phyloP scores from a whole-genome alignment of 169 alveolate species.

The Cryptosporidium felis region DNA sequence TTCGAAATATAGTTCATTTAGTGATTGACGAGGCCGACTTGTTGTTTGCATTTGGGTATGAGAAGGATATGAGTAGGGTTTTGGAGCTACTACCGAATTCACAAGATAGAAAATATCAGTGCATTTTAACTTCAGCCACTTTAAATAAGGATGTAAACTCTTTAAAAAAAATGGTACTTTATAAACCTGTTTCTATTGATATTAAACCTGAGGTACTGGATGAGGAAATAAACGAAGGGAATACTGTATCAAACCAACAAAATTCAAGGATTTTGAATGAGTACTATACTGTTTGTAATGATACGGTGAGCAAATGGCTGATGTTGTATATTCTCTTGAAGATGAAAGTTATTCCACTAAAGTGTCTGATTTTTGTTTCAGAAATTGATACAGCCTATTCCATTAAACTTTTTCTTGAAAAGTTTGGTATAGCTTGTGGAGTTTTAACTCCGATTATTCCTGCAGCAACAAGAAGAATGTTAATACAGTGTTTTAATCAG shows the following conservation, averaged over 20 bases:
- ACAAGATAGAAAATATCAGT: slow-evolving; percentile 54
- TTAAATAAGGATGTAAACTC: slow-evolving; percentile 28
- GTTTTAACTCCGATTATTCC: slow-evolving; percentile 60
- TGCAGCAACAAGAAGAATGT: slow-evolving; percentile 58
- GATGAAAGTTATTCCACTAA: slow-evolving; percentile 57
- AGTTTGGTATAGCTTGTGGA: slow-evolving; percentile 49
- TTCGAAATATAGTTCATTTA: slow-evolving; percentile 7
- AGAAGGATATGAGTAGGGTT: slow-evolving; percentile 31
- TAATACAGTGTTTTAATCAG: slow-evolving; percentile 67
- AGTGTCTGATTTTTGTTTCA: slow-evolving; percentile 55
- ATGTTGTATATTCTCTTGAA: slow-evolving; percentile 51
- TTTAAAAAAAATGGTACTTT: slow-evolving; percentile 18
- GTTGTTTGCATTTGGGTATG: slow-evolving; percentile 70
- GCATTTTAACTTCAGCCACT: slow-evolving; percentile 55
- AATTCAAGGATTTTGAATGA: background rate
- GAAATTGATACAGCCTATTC: slow-evolving; percentile 58
- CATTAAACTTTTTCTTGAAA: slow-evolving; percentile 35
- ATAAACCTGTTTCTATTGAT: slow-evolving; percentile 33
- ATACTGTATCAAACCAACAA: background rate
- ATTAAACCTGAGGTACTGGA: slow-evolving; percentile 1
- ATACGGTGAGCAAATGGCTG: slow-evolving; percentile 32
- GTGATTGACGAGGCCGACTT: slow-evolving; percentile 63
- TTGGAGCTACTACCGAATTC: slow-evolving; percentile 47
- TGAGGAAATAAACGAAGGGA: background rate
- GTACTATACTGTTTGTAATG: slow-evolving; percentile 27